Evolutionary conservation across 768 basidiomycete genomes (phyloP), one percentile per base, ranked within the genome.

Genomic region (Ephemerocybe angulata): DNA sequence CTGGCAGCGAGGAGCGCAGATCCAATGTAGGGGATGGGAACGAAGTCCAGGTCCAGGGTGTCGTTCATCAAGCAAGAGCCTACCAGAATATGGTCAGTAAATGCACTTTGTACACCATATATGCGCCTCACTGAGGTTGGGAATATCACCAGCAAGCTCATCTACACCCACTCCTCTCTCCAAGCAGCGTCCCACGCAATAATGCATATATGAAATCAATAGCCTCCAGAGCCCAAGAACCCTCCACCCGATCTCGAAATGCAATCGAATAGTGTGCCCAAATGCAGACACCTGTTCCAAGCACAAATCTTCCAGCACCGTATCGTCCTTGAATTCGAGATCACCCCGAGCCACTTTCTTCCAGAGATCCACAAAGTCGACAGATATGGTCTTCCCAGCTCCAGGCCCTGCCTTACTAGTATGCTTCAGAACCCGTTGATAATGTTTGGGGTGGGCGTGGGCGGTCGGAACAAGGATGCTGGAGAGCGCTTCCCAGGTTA

Each of bases 31-130:
- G 47, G 47, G 21, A 49, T 24, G 5, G 47, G 47, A 6, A 49
- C 33, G 47, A 49, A 49, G 29, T 49, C 47, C 47, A 49, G 47
- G 27, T 49, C 47, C 11, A 49, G 2, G 1, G 47, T 49, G 28
- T 49, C 29, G 17, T 49, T 21, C 17, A 49, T 19, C 13, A 31
- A 21, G 47, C 47, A 49, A 15, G 27, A 28, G 11, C 33, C 47
- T 49, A 25, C 15, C 28, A 24, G n/a, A 7, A 28, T 22, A 22
- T 46, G 22, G 21, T 12, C 24, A 12, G 24, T 22, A 46, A 22
- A 8, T 28, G 21, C 6, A 4, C 21, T 19, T 11, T 2, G 11
- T 2, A 21, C 1, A 31, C 1, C 5, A 4, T 33, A 30, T n/a
- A 49, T 12, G 6, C 5, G 30, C 29, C 22, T 46, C 30, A 49